Conservation (phyloP, 2,329 filamentous ascomycete species). For the Penicillium rolfsii region DNA sequence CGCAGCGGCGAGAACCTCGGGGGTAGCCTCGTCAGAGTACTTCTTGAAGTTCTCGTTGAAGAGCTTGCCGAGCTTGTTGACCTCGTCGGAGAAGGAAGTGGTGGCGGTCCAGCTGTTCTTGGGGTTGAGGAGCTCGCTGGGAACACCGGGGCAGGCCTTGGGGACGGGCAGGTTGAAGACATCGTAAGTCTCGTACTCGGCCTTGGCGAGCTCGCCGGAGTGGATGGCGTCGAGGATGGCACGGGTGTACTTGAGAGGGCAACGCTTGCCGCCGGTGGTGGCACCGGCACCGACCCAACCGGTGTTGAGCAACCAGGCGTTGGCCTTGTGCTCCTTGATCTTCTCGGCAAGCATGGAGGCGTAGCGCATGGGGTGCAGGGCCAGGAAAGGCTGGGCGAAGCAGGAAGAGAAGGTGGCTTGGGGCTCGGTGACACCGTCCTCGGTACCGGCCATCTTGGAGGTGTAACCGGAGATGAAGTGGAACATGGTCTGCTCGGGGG, state of each 20-base stretch:
- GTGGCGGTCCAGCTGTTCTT: constrained; percentile 88
- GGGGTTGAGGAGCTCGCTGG: constrained; percentile 91
- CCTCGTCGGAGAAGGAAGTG: constrained; percentile 80
- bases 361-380: constrained; percentile 98
- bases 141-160: constrained; percentile 85
- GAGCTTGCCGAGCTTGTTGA: constrained; percentile 83
- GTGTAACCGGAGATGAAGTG: constrained; percentile 99
- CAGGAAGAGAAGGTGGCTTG: constrained; percentile 99
- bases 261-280: constrained; percentile 90
- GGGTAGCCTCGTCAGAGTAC: constrained; percentile 81
- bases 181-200: constrained; percentile 91
- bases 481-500: constrained; percentile 97
- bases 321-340: constrained; percentile 92
- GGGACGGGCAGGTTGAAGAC: constrained; percentile 98
- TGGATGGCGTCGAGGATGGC: constrained; percentile 98
- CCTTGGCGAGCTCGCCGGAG: constrained; percentile 90
- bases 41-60: constrained; percentile 99
- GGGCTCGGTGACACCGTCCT: constrained; percentile 94
- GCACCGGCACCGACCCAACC: constrained; percentile 94
- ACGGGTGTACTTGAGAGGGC: constrained; percentile 97
- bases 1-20: constrained; percentile 68
- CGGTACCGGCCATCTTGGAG: constrained; percentile 99
- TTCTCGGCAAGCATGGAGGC: constrained; percentile 98
- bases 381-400: constrained; percentile 99
- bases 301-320: constrained; percentile 98